Conservation (phyloP, 139 green algal genomes). For the Nannochloris sp. region DNA sequence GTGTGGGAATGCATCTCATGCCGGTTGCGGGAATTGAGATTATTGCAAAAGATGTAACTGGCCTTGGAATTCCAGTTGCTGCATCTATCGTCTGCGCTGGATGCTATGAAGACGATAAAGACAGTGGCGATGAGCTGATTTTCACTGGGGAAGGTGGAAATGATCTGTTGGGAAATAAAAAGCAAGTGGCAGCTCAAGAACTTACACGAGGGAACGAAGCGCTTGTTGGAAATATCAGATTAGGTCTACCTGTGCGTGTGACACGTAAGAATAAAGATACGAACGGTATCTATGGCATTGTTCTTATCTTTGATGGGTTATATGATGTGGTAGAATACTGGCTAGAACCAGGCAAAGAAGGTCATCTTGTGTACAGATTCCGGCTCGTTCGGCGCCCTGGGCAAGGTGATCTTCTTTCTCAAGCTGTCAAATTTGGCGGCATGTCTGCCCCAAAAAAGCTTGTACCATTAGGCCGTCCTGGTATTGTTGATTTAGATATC, state of each 20-base stretch:
- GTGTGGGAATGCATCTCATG: constrained; percentile 22
- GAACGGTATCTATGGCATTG: constrained; percentile 1
- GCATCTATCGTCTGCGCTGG: constrained; percentile 33
- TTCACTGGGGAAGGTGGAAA: constrained; percentile 55
- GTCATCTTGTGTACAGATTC: constrained; percentile 30
- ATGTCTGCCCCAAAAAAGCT: constrained; percentile 9
- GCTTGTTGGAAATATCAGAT: constrained; percentile 39
- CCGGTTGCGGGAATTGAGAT: constrained; percentile 32
- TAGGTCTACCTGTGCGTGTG: constrained; percentile 51
- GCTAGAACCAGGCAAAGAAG: constrained; percentile 15
- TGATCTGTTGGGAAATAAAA: constrained; percentile 40
- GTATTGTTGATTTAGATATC: constrained; percentile 37
- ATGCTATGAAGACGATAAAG: constrained; percentile 44
- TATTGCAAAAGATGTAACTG: not conserved
- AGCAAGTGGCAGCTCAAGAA: constrained; percentile 39
- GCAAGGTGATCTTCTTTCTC: constrained; percentile 23
- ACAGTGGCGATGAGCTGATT: constrained; percentile 29
- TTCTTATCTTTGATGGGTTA: constrained; percentile 43
- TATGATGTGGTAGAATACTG: constrained; percentile 45
- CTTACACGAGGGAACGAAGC: constrained; percentile 37
- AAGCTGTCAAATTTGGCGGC: constrained; percentile 26
- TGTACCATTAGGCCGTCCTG: constrained; percentile 3
- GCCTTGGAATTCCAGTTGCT: constrained; percentile 13
- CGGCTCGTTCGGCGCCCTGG: constrained; percentile 21
- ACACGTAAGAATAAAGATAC: constrained; percentile 38